Evolutionary conservation across 2,329 filamentous ascomycete species (phyloP).

Genomic region (Diaporthe sp.): DNA sequence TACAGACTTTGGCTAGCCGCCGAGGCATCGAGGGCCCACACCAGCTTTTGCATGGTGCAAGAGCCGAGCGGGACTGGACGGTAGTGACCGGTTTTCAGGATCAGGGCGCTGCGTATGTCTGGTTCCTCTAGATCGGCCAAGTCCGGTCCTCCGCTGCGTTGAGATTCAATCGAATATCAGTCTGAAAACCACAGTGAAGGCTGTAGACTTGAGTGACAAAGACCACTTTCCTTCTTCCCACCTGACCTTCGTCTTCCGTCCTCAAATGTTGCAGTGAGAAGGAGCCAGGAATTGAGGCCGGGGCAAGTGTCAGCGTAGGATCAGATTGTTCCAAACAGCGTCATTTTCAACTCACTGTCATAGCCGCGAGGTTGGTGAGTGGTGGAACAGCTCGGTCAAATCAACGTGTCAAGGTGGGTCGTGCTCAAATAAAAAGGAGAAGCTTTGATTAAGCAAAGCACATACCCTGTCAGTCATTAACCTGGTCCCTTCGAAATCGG

Average conservation of each 20-base stretch:
- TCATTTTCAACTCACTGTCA: neutral
- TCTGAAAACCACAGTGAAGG: neutral
- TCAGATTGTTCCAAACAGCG: neutral
- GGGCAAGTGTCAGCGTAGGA: neutral
- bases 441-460: constrained; percentile 15
- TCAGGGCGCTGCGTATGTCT: neutral
- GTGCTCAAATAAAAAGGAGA: constrained; percentile 4
- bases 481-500: neutral
- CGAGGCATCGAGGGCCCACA: neutral
- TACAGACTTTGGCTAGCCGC: neutral
- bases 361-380: neutral
- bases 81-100: neutral
- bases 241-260: neutral
- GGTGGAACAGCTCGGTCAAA: neutral
- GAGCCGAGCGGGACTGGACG: neutral
- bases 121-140: neutral
- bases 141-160: neutral
- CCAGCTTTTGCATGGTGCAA: neutral
- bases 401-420: constrained; percentile 2
- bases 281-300: neutral
- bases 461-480: neutral
- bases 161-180: neutral
- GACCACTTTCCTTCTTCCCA: neutral
- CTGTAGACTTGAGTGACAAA: neutral
- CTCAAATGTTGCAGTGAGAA: neutral